Conservation (phyloP, 192 early-diverging fungal genomes). For the Backusella circina region DNA sequence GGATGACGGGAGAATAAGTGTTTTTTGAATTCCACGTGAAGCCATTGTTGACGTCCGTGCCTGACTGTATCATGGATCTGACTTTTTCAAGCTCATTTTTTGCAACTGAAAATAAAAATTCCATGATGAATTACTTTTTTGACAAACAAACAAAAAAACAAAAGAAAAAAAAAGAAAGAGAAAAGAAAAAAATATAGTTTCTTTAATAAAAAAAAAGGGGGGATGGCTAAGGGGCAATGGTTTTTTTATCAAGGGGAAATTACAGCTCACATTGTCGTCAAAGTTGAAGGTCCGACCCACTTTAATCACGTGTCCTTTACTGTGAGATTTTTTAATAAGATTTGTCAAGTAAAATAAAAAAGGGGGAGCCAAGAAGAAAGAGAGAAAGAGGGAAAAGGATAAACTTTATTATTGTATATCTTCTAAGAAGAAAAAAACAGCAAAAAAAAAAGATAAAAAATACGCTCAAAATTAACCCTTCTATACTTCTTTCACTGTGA, state of each 20-base stretch:
- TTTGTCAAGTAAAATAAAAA: neutral
- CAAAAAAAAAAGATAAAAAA: neutral
- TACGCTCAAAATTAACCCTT: neutral
- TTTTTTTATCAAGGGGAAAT: constrained; percentile 10
- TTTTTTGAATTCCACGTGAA: constrained; percentile 41
- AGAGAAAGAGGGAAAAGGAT: neutral
- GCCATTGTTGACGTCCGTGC: constrained; percentile 42
- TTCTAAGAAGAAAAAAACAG: neutral
- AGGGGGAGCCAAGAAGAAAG: neutral
- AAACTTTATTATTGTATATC: neutral
- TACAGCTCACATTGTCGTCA: constrained; percentile 2
- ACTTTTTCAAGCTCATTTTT: constrained; percentile 37
- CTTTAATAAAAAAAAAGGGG: neutral
- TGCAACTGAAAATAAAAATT: constrained; percentile 37
- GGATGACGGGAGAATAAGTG: constrained; percentile 37
- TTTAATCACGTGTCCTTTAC: neutral
- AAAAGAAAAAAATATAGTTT: neutral
- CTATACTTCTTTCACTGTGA: neutral
- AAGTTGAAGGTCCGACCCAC: neutral
- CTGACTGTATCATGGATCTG: constrained; percentile 33
- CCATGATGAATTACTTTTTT: constrained; percentile 24
- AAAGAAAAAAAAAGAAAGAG: constrained; percentile 2
- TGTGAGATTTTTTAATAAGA: neutral
- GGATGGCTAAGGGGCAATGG: neutral
- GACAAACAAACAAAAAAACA: neutral